A percentile compares a stretch with the other conserved stretches of the same genome.
Conservation (phyloP, 305 asterid genomes). For the Stenogyne calaminthoides region DNA sequence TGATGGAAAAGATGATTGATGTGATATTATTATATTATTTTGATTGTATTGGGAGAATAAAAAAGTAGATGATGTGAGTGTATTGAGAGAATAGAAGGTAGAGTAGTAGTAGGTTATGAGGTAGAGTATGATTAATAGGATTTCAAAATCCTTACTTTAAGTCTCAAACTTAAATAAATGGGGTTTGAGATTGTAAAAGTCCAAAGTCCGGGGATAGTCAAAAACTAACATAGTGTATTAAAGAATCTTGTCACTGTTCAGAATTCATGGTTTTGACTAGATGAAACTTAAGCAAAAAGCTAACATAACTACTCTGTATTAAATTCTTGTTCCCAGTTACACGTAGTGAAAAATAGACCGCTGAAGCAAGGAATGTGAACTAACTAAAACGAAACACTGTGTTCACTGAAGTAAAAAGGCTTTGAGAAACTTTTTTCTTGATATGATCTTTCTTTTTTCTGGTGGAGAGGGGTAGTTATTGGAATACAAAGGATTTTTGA, state of each 20-base stretch:
- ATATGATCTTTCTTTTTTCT: neutral
- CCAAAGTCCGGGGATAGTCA: too few relatives aligned
- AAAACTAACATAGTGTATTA: neutral
- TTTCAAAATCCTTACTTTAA: too few relatives aligned
- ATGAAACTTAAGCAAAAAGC: slow-evolving; percentile 5
- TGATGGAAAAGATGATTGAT: too few relatives aligned
- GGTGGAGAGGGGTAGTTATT: neutral
- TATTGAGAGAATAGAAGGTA: too few relatives aligned
- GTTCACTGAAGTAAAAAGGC: neutral
- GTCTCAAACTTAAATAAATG: too few relatives aligned
- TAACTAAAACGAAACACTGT: neutral
- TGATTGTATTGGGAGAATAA: too few relatives aligned
- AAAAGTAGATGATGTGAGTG: too few relatives aligned
- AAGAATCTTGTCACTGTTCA: slow-evolving; percentile 6
- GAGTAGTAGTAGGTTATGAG: too few relatives aligned
- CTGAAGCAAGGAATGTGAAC: neutral
- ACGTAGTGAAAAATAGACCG: neutral
- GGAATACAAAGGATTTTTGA: neutral
- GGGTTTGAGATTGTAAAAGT: too few relatives aligned
- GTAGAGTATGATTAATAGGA: too few relatives aligned
- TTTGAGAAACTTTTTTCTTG: neutral
- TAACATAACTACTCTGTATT: neutral
- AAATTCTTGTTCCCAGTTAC: neutral
- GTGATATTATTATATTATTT: too few relatives aligned
- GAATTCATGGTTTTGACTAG: neutral